These are phyloP conservation scores for Ganoderma lingzhi DNA, from an alignment of 1,284 basidiomycete species.

Conservation along the genomic window DNA sequence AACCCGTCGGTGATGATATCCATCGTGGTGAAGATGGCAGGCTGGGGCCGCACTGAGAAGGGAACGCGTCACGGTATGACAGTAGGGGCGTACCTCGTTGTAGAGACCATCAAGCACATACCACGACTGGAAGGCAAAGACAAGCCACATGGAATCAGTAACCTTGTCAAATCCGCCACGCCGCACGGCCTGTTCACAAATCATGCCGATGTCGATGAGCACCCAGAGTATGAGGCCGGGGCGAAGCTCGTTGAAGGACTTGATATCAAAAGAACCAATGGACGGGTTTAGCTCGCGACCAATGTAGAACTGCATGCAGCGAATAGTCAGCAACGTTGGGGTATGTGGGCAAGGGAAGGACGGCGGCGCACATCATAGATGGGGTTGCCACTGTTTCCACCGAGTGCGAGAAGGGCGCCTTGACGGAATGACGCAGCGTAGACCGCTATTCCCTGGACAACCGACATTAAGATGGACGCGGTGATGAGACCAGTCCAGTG, in stretches of 20 bases:
- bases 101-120: slow-evolving; percentile 91
- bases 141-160: slow-evolving; percentile 94
- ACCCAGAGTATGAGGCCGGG: slow-evolving; percentile 97
- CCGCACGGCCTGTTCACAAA: slow-evolving; percentile 89
- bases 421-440: slow-evolving; percentile 79
- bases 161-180: slow-evolving; percentile 69
- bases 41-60: slow-evolving; percentile 47
- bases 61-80: neutral
- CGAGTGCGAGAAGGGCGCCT: slow-evolving; percentile 83
- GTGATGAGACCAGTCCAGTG: slow-evolving; percentile 93
- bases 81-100: slow-evolving; percentile 74
- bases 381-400: slow-evolving; percentile 89
- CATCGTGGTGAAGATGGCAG: slow-evolving; percentile 94
- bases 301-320: slow-evolving; percentile 85
- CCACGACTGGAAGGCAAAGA: slow-evolving; percentile 86
- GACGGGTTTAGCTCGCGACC: slow-evolving; percentile 96
- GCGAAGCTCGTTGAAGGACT: slow-evolving; percentile 96
- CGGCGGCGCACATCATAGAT: slow-evolving; percentile 85
- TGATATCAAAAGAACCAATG: slow-evolving; percentile 91
- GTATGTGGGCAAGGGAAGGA: slow-evolving; percentile 24
- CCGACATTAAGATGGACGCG: slow-evolving; percentile 83
- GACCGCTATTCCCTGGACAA: slow-evolving; percentile 77
- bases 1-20: slow-evolving; percentile 99
- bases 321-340: slow-evolving; percentile 17
- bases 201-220: slow-evolving; percentile 91